Base-by-base conservation (phyloP, 2,329 filamentous ascomycete genomes). In the Fusarium armeniacum region DNA sequence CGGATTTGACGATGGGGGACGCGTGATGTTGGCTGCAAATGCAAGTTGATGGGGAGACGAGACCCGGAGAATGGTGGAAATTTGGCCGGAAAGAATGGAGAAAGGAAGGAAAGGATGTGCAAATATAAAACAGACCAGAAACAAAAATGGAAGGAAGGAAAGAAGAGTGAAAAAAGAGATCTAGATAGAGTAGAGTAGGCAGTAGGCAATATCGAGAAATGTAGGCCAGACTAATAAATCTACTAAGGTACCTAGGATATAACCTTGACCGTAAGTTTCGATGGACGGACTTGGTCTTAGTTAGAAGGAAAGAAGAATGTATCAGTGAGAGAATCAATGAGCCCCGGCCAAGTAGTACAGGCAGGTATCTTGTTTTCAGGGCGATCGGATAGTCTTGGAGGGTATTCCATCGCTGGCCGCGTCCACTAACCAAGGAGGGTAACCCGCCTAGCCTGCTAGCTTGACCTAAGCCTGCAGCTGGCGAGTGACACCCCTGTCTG, bases 1-100 rank as follows among this genome's bases (percentile, higher is more conserved):
- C 65, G 68, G 66, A 54, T 69, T 62, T 56, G 58, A 63, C 52
- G 58, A 66, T 67, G 67, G 62, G 67, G 69, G 67, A 63, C 49
- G 49, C 49, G 49, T 52, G 49, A 52, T 52, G 26, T 16, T n/a
- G 33, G 24, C 49, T 41, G 66, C 66, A 51, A 59, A 59, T 50
- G 46, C 58, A 62, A 33, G 50, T 58, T 58, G 47, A 65, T 60
- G 62, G 45, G 49, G 60, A 66, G 52, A 55, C 44, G 33, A 52
- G 49, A 41, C 49, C 49, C 49, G 36, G 49, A 41, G 41, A 60
- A 64, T 41, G 67, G 58, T 46, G 52, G 52, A 50, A 65, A 58
- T 47, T 52, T 45, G 57, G 53, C 40, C 51, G 44, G 38, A 58
- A 62, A 62, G 35, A 52, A 69, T 62, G 62, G 43, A 57, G 64